Percentiles rank a stretch among this genome's conserved stretches.
These are phyloP conservation scores for Cutaneotrichosporon spelunceum DNA, from an alignment of 1,284 basidiomycete species.

Conservation along the genomic window DNA sequence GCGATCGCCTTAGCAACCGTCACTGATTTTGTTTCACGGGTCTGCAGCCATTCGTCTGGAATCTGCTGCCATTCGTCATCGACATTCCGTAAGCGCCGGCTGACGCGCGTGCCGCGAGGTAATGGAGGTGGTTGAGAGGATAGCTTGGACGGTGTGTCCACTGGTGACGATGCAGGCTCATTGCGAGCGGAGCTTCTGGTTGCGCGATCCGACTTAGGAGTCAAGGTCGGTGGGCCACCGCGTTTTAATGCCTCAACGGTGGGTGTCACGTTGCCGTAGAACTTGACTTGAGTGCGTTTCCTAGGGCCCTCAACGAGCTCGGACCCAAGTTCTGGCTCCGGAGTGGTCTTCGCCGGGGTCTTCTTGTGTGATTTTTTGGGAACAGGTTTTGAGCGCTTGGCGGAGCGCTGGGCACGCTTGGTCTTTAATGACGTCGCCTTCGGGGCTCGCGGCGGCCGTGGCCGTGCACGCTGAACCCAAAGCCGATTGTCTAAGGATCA, in stretches of 20 bases:
- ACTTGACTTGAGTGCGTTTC: conserved; percentile 36
- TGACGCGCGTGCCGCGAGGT: conserved; percentile 38
- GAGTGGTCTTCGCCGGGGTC: conserved; percentile 10
- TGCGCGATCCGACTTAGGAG: conserved; percentile 21
- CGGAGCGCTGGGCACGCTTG: conserved; percentile 30
- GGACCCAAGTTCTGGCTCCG: conserved; percentile 11
- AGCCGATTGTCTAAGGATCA: conserved; percentile 54
- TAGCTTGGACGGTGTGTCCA: conserved; percentile 15
- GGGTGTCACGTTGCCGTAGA: conserved; percentile 43
- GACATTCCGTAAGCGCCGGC: conserved; percentile 32
- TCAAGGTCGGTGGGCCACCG: conserved; percentile 19
- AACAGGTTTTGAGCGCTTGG: conserved; percentile 12
- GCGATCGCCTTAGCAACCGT: conserved; percentile 14
- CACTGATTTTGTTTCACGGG: conserved; percentile 11
- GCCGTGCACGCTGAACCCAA: conserved; percentile 55
- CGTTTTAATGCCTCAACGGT: conserved; percentile 41
- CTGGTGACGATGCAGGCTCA: not conserved
- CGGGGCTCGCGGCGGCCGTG: conserved; percentile 28
- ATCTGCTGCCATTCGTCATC: conserved; percentile 52
- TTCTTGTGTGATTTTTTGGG: conserved; percentile 30
- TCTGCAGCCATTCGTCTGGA: conserved; percentile 47
- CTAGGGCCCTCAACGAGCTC: conserved; percentile 30
- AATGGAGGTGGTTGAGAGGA: conserved; percentile 25
- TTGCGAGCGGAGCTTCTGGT: conserved; percentile 18
- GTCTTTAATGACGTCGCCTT: conserved; percentile 44